Conservation (phyloP, 1,284 basidiomycete species). For the Fomitopsis betulina region DNA sequence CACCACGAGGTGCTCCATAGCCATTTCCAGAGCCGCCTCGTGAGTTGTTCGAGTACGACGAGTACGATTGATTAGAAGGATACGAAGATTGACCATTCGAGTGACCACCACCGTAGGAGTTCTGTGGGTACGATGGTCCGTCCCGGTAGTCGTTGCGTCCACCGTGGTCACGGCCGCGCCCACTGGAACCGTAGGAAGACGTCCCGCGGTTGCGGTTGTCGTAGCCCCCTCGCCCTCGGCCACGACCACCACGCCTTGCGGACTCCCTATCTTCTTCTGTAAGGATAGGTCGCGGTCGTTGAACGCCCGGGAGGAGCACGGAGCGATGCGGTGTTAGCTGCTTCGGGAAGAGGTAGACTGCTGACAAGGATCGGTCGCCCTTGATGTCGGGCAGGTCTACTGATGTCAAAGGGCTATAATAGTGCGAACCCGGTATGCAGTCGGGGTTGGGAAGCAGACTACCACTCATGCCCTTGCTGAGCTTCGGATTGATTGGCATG, state of each 20-base stretch:
- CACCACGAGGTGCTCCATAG: constrained; percentile 13
- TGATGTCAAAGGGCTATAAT: constrained; percentile 68
- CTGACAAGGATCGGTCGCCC: constrained; percentile 85
- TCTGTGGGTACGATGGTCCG: constrained; percentile 9
- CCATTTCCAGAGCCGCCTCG: neutral
- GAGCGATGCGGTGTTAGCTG: constrained; percentile 86
- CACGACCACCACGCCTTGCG: constrained; percentile 41
- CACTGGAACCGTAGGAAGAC: constrained; percentile 8
- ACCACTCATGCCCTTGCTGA: constrained; percentile 81
- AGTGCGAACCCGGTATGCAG: constrained; percentile 90
- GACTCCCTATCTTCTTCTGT: constrained; percentile 73
- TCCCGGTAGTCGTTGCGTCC: constrained; percentile 15
- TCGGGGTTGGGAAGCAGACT: constrained; percentile 79
- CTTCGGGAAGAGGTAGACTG: constrained; percentile 85
- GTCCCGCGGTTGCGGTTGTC: constrained; percentile 12
- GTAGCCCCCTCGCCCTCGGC: constrained; percentile 29
- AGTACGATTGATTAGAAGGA: constrained; percentile 7
- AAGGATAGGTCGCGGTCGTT: constrained; percentile 58
- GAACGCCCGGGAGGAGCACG: constrained; percentile 75
- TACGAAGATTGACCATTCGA: constrained; percentile 12
- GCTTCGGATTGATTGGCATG: constrained; percentile 60
- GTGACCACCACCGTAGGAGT: constrained; percentile 9
- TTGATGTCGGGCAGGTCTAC: constrained; percentile 73
- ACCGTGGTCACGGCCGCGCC: constrained; percentile 14
- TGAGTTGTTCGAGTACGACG: neutral